These are phyloP conservation scores for Vaccinium darrowii DNA, from an alignment of 148 eudicot genomes.

Conservation along the genomic window DNA sequence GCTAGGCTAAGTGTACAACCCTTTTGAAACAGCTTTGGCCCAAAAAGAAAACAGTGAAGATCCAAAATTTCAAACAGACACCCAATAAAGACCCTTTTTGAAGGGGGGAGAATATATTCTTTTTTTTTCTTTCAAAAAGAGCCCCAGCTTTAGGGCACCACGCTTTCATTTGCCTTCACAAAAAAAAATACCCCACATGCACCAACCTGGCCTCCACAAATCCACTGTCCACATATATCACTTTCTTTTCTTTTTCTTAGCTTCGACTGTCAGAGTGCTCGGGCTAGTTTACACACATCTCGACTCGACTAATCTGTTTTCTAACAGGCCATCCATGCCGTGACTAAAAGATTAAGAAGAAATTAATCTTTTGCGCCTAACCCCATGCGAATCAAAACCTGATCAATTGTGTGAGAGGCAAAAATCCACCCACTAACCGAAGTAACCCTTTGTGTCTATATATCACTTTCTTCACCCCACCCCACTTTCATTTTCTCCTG, in stretches of 20 bases:
- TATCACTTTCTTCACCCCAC: not conserved
- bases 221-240: not conserved
- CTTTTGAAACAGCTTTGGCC: conserved; percentile 9
- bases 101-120: not conserved
- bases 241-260: no score
- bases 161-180: not conserved
- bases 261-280: no score
- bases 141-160: conserved; percentile 54
- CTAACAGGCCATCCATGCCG: no score
- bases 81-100: conserved; percentile 15
- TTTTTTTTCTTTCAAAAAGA: conserved; percentile 7
- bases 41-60: conserved; percentile 1
- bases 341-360: no score
- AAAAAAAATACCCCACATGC: not conserved
- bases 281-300: fast-evolving
- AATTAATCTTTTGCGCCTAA: no score
- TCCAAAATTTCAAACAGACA: conserved; percentile 6
- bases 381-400: no score
- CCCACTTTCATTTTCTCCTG: conserved; percentile 20
- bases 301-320: not conserved
- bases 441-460: not conserved
- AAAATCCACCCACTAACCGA: no score
- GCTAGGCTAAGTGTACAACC: not conserved
- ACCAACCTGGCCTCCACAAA: not conserved
- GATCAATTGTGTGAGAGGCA: no score